Evolutionary conservation across 1,284 basidiomycete genomes (phyloP).

Genomic region (Anthracocystis walkeri): DNA sequence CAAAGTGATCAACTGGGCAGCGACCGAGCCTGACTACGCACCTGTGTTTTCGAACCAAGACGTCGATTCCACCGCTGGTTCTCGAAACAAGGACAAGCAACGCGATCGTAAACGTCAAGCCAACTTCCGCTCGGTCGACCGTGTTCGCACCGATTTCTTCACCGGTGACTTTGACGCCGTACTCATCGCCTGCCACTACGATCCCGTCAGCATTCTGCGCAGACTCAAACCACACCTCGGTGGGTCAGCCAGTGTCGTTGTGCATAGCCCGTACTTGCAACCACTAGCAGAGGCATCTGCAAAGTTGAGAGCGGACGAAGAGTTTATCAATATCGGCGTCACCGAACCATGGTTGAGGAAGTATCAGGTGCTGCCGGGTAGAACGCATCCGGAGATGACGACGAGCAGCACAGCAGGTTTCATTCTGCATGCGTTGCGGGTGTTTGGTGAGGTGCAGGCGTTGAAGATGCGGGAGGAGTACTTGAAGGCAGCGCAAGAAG

Average conservation of each 20-base stretch:
- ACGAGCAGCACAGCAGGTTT: constrained; percentile 90
- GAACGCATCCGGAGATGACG: constrained; percentile 95
- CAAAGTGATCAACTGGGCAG: constrained; percentile 58
- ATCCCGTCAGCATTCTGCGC: constrained; percentile 84
- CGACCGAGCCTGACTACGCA: constrained; percentile 52
- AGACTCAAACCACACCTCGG: constrained; percentile 80
- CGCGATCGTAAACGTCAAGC: constrained; percentile 53
- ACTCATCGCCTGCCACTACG: constrained; percentile 85
- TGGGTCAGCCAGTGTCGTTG: constrained; percentile 86
- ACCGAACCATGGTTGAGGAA: constrained; percentile 89
- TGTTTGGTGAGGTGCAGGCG: constrained; percentile 70
- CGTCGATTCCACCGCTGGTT: constrained; percentile 1
- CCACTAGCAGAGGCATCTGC: constrained; percentile 82
- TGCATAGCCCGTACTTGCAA: constrained; percentile 83
- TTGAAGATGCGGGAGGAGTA: constrained; percentile 34
- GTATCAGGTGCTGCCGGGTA: constrained; percentile 93
- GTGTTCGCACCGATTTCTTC: constrained; percentile 83
- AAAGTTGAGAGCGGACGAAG: constrained; percentile 77
- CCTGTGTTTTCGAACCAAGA: constrained; percentile 44
- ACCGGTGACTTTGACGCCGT: constrained; percentile 76
- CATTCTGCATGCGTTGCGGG: constrained; percentile 84
- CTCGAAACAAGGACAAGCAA: constrained; percentile 34
- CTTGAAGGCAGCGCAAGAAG: constrained; percentile 5
- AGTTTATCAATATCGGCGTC: constrained; percentile 82
- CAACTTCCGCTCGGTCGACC: constrained; percentile 30